Evolutionary conservation across 306 rosid species (phyloP).

Genomic region (Sophora flavescens): DNA sequence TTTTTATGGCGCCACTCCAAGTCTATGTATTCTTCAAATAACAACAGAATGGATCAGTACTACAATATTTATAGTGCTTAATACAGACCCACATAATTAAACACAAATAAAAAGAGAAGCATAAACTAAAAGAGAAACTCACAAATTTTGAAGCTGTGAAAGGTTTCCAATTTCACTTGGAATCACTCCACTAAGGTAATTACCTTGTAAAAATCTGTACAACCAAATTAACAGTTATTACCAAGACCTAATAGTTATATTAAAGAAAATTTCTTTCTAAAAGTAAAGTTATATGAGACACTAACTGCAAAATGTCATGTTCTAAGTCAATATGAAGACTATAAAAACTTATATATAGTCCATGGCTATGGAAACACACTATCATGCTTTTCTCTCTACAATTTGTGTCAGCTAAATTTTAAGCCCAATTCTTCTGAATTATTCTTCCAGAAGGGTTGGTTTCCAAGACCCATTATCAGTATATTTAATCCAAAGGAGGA

Average conservation of each 20-base stretch:
- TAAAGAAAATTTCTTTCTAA: conserved; percentile 19
- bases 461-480: not conserved
- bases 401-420: not conserved
- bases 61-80: conserved; percentile 25
- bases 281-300: conserved; percentile 15
- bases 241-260: no score
- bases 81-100: conserved; percentile 27
- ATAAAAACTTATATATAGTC: not conserved
- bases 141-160: conserved; percentile 76
- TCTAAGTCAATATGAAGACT: conserved; percentile 30
- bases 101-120: conserved; percentile 33
- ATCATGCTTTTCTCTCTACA: not conserved
- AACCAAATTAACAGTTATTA: conserved; percentile 44
- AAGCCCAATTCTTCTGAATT: not conserved
- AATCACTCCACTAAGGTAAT: conserved; percentile 88
- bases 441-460: not conserved
- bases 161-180: conserved; percentile 91
- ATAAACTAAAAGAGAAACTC: conserved; percentile 53
- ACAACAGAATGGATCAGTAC: conserved; percentile 33
- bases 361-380: not conserved
- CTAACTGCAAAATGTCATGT: conserved; percentile 23
- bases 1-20: not conserved
- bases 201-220: conserved; percentile 92
- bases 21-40: conserved; percentile 33
- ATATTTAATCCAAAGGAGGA: not conserved